phyloP scores from a whole-genome alignment of 495 filamentous ascomycete genomes.

The Trichocladium antarcticum region DNA sequence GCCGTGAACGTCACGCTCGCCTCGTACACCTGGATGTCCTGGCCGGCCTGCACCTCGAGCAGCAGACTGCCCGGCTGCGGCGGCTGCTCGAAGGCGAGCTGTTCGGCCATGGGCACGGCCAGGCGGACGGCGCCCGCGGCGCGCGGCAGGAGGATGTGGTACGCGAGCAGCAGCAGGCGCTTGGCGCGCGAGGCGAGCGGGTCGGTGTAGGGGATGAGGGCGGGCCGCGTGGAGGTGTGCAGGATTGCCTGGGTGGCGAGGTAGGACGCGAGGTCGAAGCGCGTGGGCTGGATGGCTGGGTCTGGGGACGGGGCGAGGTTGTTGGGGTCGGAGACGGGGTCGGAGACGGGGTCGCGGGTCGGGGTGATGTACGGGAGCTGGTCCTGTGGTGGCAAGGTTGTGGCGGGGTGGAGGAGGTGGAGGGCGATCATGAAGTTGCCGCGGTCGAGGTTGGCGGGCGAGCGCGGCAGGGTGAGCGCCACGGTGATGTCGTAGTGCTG shows the following conservation, averaged over 20 bases:
- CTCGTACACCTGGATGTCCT: conserved; percentile 62
- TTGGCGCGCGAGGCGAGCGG: conserved; percentile 28
- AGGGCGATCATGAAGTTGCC: conserved; percentile 95
- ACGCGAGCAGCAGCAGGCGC: conserved; percentile 35
- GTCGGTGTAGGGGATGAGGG: conserved; percentile 33
- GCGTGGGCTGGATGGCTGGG: conserved; percentile 1
- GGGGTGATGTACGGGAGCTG: conserved; percentile 8
- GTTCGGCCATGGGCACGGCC: conserved; percentile 45
- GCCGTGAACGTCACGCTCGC: conserved; percentile 58
- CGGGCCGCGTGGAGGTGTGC: conserved; percentile 28
- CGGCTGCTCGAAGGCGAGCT: background rate
- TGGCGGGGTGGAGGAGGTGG: conserved; percentile 38
- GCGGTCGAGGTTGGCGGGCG: conserved; percentile 44
- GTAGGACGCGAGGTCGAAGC: conserved; percentile 7
- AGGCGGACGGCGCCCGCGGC: conserved; percentile 43
- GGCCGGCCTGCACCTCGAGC: conserved; percentile 56
- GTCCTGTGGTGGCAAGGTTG: conserved; percentile 1
- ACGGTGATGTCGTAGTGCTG: conserved; percentile 56
- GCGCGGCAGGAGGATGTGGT: conserved; percentile 31
- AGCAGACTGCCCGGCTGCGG: conserved; percentile 28
- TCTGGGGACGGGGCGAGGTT: background rate
- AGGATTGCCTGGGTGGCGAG: conserved; percentile 23
- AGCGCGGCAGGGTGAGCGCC: conserved; percentile 48
- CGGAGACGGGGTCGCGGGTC: conserved; percentile 7
- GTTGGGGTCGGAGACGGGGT: background rate